Evolutionary conservation across 495 filamentous ascomycete species (phyloP).

Genomic region (Aspergillus baeticus): DNA sequence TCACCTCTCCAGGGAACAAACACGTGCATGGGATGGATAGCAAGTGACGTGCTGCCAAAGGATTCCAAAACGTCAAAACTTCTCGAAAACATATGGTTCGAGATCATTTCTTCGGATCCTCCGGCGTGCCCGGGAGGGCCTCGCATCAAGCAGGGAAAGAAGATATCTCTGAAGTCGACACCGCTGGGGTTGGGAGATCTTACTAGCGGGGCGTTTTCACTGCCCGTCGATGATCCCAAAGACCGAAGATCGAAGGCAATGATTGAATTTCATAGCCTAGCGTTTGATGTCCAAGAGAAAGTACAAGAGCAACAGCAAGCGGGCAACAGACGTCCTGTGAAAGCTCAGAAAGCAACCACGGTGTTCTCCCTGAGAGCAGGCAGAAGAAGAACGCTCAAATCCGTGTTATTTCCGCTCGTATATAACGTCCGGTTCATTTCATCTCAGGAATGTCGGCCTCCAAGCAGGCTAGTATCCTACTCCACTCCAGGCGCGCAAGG

Average conservation of each 20-base stretch:
- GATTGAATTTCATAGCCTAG: slow-evolving; percentile 22
- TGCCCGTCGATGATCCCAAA: slow-evolving; percentile 28
- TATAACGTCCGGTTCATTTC: slow-evolving; percentile 68
- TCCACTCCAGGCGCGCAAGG: slow-evolving; percentile 45
- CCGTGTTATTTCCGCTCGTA: slow-evolving; percentile 47
- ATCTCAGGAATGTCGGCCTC: slow-evolving; percentile 61
- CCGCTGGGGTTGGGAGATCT: slow-evolving; percentile 44
- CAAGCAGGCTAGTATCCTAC: slow-evolving; percentile 34
- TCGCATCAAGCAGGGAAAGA: slow-evolving; percentile 40
- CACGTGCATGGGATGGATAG: slow-evolving; percentile 82
- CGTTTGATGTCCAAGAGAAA: slow-evolving; percentile 24
- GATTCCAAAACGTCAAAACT: slow-evolving; percentile 26
- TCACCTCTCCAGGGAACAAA: slow-evolving; percentile 60
- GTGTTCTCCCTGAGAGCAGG: slow-evolving; percentile 44
- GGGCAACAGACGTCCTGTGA: slow-evolving; percentile 29
- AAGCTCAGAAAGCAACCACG: slow-evolving; percentile 51
- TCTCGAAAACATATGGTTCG: slow-evolving; percentile 63
- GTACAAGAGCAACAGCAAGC: slow-evolving; percentile 12
- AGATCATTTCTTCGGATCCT: slow-evolving; percentile 46
- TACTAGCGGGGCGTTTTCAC: slow-evolving; percentile 42
- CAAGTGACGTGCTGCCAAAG: slow-evolving; percentile 52
- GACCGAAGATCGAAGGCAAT: slow-evolving; percentile 8
- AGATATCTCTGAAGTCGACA: slow-evolving; percentile 33
- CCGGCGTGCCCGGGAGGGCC: slow-evolving; percentile 22
- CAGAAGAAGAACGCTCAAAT: slow-evolving; percentile 31